Percentiles rank a stretch among this genome's conserved stretches.
phyloP scores from a whole-genome alignment of 2,329 filamentous ascomycete species.

The Neocatenulostroma microsporum region DNA sequence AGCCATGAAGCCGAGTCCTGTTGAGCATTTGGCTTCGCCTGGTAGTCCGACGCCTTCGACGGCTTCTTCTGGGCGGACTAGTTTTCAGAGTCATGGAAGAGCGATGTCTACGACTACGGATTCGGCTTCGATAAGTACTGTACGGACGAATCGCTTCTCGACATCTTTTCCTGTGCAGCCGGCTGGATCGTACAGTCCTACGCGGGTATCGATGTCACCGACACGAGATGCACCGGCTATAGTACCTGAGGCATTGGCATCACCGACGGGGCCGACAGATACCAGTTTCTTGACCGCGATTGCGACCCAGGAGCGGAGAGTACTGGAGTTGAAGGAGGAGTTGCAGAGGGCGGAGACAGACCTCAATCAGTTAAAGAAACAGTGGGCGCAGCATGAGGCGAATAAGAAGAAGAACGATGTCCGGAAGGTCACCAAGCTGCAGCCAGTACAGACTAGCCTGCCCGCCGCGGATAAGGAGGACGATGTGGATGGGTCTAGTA shows the following conservation, averaged over 20 bases:
- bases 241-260: conserved; percentile 43
- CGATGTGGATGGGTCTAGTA: conserved; percentile 38
- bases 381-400: conserved; percentile 72
- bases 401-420: conserved; percentile 65
- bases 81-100: conserved; percentile 23
- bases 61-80: conserved; percentile 7
- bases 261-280: conserved; percentile 26
- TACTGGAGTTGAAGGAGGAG: conserved; percentile 86
- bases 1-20: conserved; percentile 10
- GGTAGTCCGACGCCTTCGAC: conserved; percentile 11
- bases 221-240: conserved; percentile 21
- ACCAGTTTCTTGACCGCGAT: conserved; percentile 73
- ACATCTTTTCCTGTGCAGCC: conserved; percentile 44
- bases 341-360: conserved; percentile 74
- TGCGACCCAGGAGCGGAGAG: conserved; percentile 81
- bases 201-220: conserved; percentile 27
- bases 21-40: conserved; percentile 11
- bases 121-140: too few relatives aligned
- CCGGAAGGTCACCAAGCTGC: conserved; percentile 52
- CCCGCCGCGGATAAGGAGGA: conserved; percentile 33
- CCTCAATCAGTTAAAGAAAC: conserved; percentile 67
- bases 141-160: conserved; percentile 38
- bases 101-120: conserved; percentile 19
- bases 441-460: conserved; percentile 42
- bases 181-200: conserved; percentile 21